Evolutionary conservation across 2,329 filamentous ascomycete genomes (phyloP).

Genomic region (Pseudocercospora vitis): DNA sequence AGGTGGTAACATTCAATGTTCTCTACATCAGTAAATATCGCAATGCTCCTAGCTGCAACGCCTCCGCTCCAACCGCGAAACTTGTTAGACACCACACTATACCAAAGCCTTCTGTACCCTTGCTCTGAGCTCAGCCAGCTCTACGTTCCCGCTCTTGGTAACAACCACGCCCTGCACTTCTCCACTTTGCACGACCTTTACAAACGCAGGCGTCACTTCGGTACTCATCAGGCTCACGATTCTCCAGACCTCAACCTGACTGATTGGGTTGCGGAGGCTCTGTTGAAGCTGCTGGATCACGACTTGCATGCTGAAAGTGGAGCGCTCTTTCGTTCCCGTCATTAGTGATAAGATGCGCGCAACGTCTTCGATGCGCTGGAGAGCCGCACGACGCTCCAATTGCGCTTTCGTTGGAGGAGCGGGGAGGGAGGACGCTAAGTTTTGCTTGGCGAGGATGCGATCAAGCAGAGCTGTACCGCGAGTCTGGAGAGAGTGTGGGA

Average conservation of each 20-base stretch:
- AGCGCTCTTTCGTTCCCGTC: slow-evolving; percentile 39
- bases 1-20: too few relatives aligned
- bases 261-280: slow-evolving; percentile 49
- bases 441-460: slow-evolving; percentile 53
- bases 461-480: slow-evolving; percentile 51
- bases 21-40: too few relatives aligned
- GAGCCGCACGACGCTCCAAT: slow-evolving; percentile 47
- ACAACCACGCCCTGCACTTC: slow-evolving; percentile 47
- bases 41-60: too few relatives aligned
- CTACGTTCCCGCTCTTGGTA: slow-evolving; percentile 33
- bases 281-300: slow-evolving; percentile 47
- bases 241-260: slow-evolving; percentile 46
- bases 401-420: slow-evolving; percentile 44
- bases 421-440: slow-evolving; percentile 28
- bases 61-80: too few relatives aligned
- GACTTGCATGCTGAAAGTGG: slow-evolving; percentile 47
- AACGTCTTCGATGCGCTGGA: slow-evolving; percentile 50
- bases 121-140: slow-evolving; percentile 30
- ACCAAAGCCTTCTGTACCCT: slow-evolving; percentile 30
- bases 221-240: slow-evolving; percentile 46
- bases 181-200: slow-evolving; percentile 42
- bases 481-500: slow-evolving; percentile 38
- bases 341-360: slow-evolving; percentile 46
- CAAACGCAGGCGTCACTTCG: slow-evolving; percentile 48
- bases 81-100: too few relatives aligned